A percentile compares a stretch with the other conserved stretches of the same genome.
phyloP scores from a whole-genome alignment of 805 yeast genomes.

The Cyberlindnera misumaiensis region DNA sequence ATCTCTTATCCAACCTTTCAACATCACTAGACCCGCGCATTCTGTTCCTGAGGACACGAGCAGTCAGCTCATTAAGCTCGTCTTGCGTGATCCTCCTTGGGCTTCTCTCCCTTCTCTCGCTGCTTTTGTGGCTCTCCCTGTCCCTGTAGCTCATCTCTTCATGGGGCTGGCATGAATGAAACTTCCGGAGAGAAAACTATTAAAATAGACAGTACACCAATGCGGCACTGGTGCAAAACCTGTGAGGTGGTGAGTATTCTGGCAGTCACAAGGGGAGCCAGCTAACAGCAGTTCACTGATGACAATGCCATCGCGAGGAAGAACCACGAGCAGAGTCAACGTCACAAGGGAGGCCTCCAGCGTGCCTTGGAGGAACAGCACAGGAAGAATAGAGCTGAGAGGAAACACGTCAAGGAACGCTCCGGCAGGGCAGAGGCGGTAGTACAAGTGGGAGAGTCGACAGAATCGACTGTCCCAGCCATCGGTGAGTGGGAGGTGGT shows the following conservation, averaged over 20 bases:
- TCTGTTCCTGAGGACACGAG: slow-evolving; percentile 29
- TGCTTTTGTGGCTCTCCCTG: neutral
- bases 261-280: neutral
- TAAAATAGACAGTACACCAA: too few species aligned
- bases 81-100: slow-evolving; percentile 2
- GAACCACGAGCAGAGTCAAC: slow-evolving; percentile 28
- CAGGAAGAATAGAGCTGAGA: slow-evolving; percentile 16
- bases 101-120: neutral
- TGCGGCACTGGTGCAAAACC: slow-evolving; percentile 20
- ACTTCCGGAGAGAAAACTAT: too few species aligned
- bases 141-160: neutral
- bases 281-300: slow-evolving; percentile 28
- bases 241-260: slow-evolving; percentile 28
- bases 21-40: slow-evolving; percentile 20
- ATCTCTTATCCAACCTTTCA: slow-evolving; percentile 19
- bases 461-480: slow-evolving; percentile 1
- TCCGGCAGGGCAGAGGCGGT: neutral
- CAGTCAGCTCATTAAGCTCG: slow-evolving; percentile 26
- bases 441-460: neutral
- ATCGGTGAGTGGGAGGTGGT: slow-evolving; percentile 12
- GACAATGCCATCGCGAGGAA: slow-evolving; percentile 26
- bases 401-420: too few species aligned
- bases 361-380: slow-evolving; percentile 23
- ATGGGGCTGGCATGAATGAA: too few species aligned
- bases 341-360: slow-evolving; percentile 23